Conservation (phyloP, 2,329 filamentous ascomycete genomes). For the Cytospora piceae region DNA sequence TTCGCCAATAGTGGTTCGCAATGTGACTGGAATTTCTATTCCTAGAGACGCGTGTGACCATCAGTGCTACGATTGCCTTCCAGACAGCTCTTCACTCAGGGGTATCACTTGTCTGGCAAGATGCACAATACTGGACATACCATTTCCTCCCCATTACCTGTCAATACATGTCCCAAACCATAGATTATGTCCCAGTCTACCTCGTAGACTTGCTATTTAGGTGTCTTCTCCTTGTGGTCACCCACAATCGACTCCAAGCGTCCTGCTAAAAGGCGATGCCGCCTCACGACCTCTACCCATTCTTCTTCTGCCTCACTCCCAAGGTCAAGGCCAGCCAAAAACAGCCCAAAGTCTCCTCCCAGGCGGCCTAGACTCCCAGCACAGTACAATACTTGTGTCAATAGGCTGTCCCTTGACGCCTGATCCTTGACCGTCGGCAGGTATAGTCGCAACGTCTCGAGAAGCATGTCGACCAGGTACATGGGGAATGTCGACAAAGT, state of each 20-base stretch:
- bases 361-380: constrained; percentile 87
- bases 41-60: not conserved
- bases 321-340: constrained; percentile 67
- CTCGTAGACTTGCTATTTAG: constrained; percentile 9
- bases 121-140: not conserved
- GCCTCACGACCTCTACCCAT: constrained; percentile 88
- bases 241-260: constrained; percentile 72
- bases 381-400: constrained; percentile 93
- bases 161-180: not conserved
- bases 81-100: not conserved
- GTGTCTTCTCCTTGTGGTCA: constrained; percentile 46
- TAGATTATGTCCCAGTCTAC: not conserved
- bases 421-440: constrained; percentile 82
- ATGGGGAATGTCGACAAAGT: constrained; percentile 83
- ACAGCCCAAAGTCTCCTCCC: constrained; percentile 89
- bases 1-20: not conserved
- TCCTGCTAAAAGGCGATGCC: constrained; percentile 83
- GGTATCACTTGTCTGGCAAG: not conserved
- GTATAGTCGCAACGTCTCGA: constrained; percentile 75
- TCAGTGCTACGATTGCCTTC: not conserved
- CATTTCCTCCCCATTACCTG: not conserved
- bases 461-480: constrained; percentile 79
- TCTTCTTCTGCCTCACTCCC: constrained; percentile 59
- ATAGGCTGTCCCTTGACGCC: constrained; percentile 78
- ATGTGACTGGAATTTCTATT: not conserved